Evolutionary conservation across 2,329 filamentous ascomycete genomes (phyloP).

Genomic region (Rugonectria rugulosa): DNA sequence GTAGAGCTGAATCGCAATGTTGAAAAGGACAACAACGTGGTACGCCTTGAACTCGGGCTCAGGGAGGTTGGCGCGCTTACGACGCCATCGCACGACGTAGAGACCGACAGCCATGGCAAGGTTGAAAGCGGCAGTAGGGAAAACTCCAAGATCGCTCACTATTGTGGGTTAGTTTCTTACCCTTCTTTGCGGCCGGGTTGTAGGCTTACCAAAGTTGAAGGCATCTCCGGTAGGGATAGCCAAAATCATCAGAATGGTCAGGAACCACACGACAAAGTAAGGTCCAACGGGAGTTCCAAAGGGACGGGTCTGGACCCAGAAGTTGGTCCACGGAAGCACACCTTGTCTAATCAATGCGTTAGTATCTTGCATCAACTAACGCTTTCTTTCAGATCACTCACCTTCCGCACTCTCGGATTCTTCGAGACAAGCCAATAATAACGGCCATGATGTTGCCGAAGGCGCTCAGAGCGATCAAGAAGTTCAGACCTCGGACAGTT

Average conservation of each 20-base stretch:
- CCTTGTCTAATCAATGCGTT: no score
- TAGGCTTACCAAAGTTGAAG: slow-evolving; percentile 13
- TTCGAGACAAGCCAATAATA: slow-evolving; percentile 13
- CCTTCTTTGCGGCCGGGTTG: background rate
- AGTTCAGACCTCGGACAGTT: slow-evolving; percentile 11
- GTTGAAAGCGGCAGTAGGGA: slow-evolving; percentile 12
- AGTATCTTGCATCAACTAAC: background rate
- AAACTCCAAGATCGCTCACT: slow-evolving; percentile 18
- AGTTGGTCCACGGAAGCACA: slow-evolving; percentile 64
- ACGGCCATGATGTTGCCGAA: slow-evolving; percentile 19
- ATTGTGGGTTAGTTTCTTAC: background rate
- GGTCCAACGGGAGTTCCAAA: slow-evolving; percentile 12
- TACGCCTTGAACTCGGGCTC: slow-evolving; percentile 17
- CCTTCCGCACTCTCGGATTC: slow-evolving; percentile 16
- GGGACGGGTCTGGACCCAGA: slow-evolving; percentile 65
- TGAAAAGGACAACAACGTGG: slow-evolving; percentile 13
- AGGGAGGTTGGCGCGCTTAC: slow-evolving; percentile 10
- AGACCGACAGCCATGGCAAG: slow-evolving; percentile 12
- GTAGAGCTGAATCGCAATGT: slow-evolving; percentile 45
- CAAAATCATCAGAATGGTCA: slow-evolving; percentile 15
- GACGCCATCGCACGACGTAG: slow-evolving; percentile 16
- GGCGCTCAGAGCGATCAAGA: slow-evolving; percentile 10
- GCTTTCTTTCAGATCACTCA: background rate
- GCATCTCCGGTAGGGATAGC: slow-evolving; percentile 14
- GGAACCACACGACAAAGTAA: slow-evolving; percentile 12